A percentile compares a stretch with the other conserved stretches of the same genome.
phyloP scores from a whole-genome alignment of 805 yeast species.

The Pichia cephalocereana region DNA sequence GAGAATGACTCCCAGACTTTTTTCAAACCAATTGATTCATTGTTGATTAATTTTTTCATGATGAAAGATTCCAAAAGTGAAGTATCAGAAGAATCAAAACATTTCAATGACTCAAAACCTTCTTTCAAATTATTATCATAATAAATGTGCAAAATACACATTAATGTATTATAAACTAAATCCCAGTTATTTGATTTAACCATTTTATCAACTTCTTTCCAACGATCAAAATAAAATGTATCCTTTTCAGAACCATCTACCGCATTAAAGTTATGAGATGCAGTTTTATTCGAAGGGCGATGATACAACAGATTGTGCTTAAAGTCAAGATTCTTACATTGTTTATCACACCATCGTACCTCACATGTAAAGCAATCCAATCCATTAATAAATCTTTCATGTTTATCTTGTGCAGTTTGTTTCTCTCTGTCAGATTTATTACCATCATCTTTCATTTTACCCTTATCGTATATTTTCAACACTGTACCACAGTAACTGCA shows the following conservation, averaged over 20 bases:
- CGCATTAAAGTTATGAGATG: conserved; percentile 16
- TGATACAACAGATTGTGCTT: conserved; percentile 20
- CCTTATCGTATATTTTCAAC: conserved; percentile 23
- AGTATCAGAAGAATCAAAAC: conserved; percentile 3
- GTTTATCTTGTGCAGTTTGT: conserved; percentile 17
- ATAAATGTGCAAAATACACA: conserved; percentile 15
- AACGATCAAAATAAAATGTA: conserved; percentile 16
- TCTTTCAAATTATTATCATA: conserved; percentile 13
- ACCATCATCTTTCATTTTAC: conserved; percentile 17
- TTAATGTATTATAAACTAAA: conserved; percentile 13
- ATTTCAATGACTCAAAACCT: conserved; percentile 13
- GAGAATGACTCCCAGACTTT: conserved; percentile 10
- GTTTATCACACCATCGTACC: conserved; percentile 23
- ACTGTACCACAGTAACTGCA: conserved; percentile 27
- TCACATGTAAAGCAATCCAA: conserved; percentile 24
- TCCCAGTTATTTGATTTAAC: conserved; percentile 12
- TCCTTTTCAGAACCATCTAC: conserved; percentile 4
- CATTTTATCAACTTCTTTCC: conserved; percentile 14
- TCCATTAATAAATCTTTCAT: conserved; percentile 22
- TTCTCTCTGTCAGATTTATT: conserved; percentile 9
- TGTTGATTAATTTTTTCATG: background rate
- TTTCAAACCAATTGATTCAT: conserved; percentile 3
- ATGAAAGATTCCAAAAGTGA: conserved; percentile 10
- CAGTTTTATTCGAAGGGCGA: conserved; percentile 23
- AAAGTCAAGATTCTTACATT: conserved; percentile 21